These are phyloP conservation scores for Colletotrichum liaoningense DNA, from an alignment of 2,329 filamentous ascomycete species.

Conservation along the genomic window DNA sequence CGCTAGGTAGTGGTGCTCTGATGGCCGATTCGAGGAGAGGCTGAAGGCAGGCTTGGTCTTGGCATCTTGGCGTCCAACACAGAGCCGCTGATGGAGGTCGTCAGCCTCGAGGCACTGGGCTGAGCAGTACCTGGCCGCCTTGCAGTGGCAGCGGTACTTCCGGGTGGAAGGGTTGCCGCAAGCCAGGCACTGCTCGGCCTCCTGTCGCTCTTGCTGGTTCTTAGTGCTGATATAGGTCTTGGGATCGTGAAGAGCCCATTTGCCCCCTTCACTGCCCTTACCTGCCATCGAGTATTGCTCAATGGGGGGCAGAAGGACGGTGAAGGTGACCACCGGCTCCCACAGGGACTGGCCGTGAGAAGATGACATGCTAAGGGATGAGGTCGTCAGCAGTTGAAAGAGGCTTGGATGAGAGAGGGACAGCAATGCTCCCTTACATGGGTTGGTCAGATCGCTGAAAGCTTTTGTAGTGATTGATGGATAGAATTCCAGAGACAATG, in stretches of 20 bases:
- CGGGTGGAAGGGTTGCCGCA: not conserved
- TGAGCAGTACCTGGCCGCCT: not conserved
- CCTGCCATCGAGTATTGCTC: not conserved
- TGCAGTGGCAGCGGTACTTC: not conserved
- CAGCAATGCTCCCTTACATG: not conserved
- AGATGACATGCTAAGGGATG: not conserved
- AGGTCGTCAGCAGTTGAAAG: not conserved
- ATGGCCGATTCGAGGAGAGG: not conserved
- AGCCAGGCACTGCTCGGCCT: not conserved
- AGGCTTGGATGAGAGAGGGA: not conserved
- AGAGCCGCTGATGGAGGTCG: not conserved
- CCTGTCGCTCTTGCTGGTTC: not conserved
- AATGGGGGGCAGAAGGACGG: not conserved
- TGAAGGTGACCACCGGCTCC: not conserved
- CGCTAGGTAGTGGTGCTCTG: rapidly evolving
- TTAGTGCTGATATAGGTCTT: too few relatives aligned
- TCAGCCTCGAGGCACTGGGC: not conserved
- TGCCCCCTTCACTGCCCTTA: not conserved
- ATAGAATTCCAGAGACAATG: not conserved
- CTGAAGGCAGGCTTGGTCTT: not conserved
- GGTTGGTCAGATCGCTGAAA: not conserved
- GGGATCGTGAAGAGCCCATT: not conserved
- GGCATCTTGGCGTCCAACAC: not conserved
- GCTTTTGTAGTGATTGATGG: not conserved
- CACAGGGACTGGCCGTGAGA: not conserved